Percentiles rank a stretch among this genome's conserved stretches.
phyloP scores from a whole-genome alignment of 108 stramenopile genomes.

The Skeletonema costatum region DNA sequence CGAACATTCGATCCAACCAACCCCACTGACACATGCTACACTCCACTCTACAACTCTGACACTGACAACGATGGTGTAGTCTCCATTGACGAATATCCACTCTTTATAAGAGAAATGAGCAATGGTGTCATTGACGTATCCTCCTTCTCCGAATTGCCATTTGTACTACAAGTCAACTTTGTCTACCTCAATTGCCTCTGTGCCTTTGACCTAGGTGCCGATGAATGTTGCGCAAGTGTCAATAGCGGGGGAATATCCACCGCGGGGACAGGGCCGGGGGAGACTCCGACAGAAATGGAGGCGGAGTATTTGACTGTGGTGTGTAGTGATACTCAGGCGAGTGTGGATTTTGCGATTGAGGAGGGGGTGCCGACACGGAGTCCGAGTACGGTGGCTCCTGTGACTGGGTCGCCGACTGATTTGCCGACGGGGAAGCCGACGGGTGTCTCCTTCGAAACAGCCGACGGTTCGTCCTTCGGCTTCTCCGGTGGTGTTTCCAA shows the following conservation, averaged over 20 bases:
- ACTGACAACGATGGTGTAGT: slow-evolving; percentile 30
- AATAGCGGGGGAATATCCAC: slow-evolving; percentile 14
- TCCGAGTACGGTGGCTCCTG: not conserved
- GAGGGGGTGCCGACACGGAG: slow-evolving; percentile 1
- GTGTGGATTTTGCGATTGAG: slow-evolving; percentile 32
- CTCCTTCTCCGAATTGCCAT: slow-evolving; percentile 23
- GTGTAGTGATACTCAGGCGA: slow-evolving; percentile 35
- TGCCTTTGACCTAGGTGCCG: not conserved
- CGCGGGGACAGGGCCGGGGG: slow-evolving; percentile 19
- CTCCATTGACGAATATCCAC: slow-evolving; percentile 22
- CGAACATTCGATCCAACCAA: slow-evolving; percentile 35
- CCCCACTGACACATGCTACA: slow-evolving; percentile 26
- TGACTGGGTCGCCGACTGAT: not conserved
- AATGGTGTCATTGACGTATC: not conserved
- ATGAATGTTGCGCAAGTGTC: slow-evolving; percentile 22
- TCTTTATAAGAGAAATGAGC: slow-evolving; percentile 13
- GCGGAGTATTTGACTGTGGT: slow-evolving; percentile 22
- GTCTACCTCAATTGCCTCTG: slow-evolving; percentile 45
- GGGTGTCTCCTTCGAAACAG: not conserved
- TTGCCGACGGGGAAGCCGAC: slow-evolving; percentile 1
- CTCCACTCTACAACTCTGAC: slow-evolving; percentile 28
- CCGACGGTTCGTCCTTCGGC: not conserved
- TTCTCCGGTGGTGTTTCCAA: not conserved
- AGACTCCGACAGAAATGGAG: slow-evolving; percentile 16
- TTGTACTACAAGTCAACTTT: slow-evolving; percentile 46